phyloP scores from a whole-genome alignment of 371 early-diverging fungal species.

The Apophysomyces elegans region DNA sequence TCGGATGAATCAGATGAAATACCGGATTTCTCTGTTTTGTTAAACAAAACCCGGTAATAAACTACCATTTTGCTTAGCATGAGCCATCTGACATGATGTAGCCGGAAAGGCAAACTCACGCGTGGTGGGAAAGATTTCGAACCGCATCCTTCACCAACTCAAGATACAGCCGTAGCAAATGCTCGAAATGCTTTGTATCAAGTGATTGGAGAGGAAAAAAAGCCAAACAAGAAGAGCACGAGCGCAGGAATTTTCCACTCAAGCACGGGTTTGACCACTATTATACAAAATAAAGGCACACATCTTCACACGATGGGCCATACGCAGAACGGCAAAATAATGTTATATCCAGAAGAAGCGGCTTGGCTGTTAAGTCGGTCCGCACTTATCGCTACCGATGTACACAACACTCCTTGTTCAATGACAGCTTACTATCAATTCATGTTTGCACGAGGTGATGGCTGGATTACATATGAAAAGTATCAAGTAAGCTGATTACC shows the following conservation, averaged over 20 bases:
- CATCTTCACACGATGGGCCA: constrained; percentile 22
- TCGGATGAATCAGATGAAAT: not conserved
- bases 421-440: constrained; percentile 31
- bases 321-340: constrained; percentile 36
- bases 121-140: constrained; percentile 3
- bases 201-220: constrained; percentile 18
- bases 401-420: not conserved
- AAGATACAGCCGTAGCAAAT: constrained; percentile 15
- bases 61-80: not conserved
- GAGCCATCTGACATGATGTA: not conserved
- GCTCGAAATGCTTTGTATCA: constrained; percentile 32
- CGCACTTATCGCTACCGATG: constrained; percentile 30
- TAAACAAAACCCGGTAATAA: not conserved
- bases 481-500: constrained; percentile 30
- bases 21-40: not conserved
- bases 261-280: constrained; percentile 9
- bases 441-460: constrained; percentile 29
- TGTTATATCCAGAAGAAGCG: constrained; percentile 55
- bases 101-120: constrained; percentile 5
- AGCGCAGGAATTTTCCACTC: constrained; percentile 14
- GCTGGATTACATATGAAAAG: constrained; percentile 41
- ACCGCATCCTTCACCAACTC: not conserved
- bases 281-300: constrained; percentile 11
- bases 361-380: constrained; percentile 56
- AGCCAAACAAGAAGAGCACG: constrained; percentile 8